These are phyloP conservation scores for Neospora caninum DNA, from an alignment of 169 alveolate genomes.

Conservation along the genomic window DNA sequence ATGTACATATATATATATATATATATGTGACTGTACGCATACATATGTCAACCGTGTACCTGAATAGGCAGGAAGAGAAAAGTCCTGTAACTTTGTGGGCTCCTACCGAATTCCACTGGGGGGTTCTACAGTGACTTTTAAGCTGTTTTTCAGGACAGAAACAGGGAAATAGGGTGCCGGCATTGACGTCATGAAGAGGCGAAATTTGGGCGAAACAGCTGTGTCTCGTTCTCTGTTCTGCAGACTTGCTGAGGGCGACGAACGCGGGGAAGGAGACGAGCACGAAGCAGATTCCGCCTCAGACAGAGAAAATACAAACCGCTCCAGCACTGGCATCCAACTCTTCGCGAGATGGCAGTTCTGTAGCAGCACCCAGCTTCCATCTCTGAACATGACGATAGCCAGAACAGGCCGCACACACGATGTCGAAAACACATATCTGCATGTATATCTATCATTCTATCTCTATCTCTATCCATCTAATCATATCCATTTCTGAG, in stretches of 20 bases:
- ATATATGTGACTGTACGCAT: too few relatives aligned
- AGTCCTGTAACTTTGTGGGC: conserved; percentile 73
- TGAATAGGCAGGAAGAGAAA: too few relatives aligned
- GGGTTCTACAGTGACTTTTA: conserved; percentile 55
- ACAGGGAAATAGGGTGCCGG: conserved; percentile 87
- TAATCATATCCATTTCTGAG: too few relatives aligned
- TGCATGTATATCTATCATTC: background rate
- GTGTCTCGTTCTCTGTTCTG: background rate
- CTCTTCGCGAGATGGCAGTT: conserved; percentile 94
- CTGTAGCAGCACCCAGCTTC: conserved; percentile 85
- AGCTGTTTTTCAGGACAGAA: conserved; percentile 64
- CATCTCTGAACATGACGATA: conserved; percentile 27
- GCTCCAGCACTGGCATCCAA: conserved; percentile 94
- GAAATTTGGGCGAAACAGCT: conserved; percentile 59
- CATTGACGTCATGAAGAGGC: conserved; percentile 93
- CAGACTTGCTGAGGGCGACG: background rate
- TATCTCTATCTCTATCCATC: too few relatives aligned
- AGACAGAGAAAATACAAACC: conserved; percentile 62
- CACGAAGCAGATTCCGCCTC: conserved; percentile 60
- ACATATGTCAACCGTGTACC: too few relatives aligned
- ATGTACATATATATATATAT: conserved; percentile 55
- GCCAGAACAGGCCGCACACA: too few relatives aligned
- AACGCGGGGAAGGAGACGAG: conserved; percentile 56
- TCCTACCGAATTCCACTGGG: conserved; percentile 81
- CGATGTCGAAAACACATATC: background rate